These are phyloP conservation scores for Physaria fendleri DNA, from an alignment of 345 rosid genomes.

Conservation along the genomic window DNA sequence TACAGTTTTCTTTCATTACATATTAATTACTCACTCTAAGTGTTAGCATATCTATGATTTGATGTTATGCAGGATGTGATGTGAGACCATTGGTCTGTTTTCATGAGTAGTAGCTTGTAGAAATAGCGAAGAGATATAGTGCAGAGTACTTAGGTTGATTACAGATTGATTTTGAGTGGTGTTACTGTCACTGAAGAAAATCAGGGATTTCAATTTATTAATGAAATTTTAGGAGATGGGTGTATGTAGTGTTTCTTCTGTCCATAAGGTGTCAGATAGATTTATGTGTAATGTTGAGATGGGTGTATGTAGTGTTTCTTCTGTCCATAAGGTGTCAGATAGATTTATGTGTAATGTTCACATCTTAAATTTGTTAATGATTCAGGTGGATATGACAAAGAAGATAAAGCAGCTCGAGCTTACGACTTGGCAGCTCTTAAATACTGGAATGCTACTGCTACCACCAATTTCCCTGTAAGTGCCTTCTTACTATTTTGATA, in stretches of 20 bases:
- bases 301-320: constrained; percentile 14
- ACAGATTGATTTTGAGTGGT: constrained; percentile 1
- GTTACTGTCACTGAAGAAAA: too few species aligned
- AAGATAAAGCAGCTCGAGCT: constrained; percentile 94
- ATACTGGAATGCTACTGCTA: constrained; percentile 89
- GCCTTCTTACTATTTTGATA: not conserved
- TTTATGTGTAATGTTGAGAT: constrained; percentile 13
- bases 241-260: constrained; percentile 13
- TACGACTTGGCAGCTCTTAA: constrained; percentile 92
- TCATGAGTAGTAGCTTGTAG: constrained; percentile 9
- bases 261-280: constrained; percentile 22
- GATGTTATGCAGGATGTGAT: constrained; percentile 22
- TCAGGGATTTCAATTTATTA: too few species aligned
- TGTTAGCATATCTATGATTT: not conserved
- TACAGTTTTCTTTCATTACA: constrained; percentile 9
- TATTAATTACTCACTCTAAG: not conserved
- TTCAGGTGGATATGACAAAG: constrained; percentile 90
- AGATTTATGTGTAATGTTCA: constrained; percentile 19
- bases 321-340: constrained; percentile 20
- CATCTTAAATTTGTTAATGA: too few species aligned
- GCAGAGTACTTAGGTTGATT: constrained; percentile 6
- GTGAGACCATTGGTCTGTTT: constrained; percentile 24
- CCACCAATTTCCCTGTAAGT: constrained; percentile 71
- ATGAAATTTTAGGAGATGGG: too few species aligned
- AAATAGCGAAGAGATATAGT: not conserved